phyloP scores from a whole-genome alignment of 2,329 filamentous ascomycete genomes.

The Alternaria arbusti region DNA sequence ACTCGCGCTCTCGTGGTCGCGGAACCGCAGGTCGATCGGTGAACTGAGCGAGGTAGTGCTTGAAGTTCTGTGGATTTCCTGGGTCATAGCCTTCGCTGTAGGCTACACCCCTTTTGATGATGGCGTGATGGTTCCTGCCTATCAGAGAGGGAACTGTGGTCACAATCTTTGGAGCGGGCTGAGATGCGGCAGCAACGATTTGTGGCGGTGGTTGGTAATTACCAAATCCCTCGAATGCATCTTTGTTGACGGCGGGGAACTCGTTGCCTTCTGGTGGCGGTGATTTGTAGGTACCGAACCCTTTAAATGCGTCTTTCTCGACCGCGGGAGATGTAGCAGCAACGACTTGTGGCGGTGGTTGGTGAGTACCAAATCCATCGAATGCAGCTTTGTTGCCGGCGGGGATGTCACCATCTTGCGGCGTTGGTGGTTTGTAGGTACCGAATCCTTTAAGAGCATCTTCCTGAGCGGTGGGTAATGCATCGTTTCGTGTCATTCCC shows the following conservation, averaged over 20 bases:
- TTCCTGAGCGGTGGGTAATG: neutral
- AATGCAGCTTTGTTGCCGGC: neutral
- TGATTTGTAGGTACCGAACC: neutral
- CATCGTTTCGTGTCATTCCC: neutral
- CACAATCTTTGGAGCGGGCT: neutral
- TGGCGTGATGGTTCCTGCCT: no score
- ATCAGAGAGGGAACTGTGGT: neutral
- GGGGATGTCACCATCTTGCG: neutral
- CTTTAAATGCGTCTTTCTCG: neutral
- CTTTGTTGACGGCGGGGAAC: neutral
- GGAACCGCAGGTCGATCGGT: neutral
- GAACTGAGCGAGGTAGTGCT: neutral
- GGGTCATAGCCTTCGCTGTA: neutral
- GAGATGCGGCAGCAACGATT: neutral
- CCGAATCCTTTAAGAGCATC: rapidly evolving
- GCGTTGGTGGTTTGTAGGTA: neutral
- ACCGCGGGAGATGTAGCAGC: neutral
- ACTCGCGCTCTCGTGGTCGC: neutral
- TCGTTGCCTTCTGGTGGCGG: neutral
- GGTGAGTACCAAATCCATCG: neutral
- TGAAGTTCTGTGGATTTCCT: neutral
- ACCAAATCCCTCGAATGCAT: neutral
- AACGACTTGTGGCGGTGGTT: neutral
- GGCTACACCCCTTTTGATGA: neutral
- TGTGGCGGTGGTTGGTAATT: neutral